A percentile compares a stretch with the other conserved stretches of the same genome.
phyloP scores from a whole-genome alignment of 768 basidiomycete genomes.

The Phanerochaete carnosa region DNA sequence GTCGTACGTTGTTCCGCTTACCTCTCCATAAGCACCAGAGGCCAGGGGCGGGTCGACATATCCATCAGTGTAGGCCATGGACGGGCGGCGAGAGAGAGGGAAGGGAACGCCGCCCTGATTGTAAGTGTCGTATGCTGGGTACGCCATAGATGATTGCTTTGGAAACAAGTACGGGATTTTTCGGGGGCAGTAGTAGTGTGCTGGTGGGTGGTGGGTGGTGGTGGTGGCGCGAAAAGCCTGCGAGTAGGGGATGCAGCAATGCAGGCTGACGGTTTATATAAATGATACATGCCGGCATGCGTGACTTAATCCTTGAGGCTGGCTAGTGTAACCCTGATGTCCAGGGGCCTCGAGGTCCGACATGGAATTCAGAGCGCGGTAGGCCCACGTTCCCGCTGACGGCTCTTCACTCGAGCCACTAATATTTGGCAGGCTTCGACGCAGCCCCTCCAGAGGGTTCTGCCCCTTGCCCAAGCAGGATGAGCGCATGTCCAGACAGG shows the following conservation, averaged over 20 bases:
- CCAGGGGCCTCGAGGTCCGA: neutral
- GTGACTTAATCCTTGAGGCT: neutral
- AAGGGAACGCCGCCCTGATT: conserved; percentile 32
- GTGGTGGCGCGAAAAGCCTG: neutral
- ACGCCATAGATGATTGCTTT: conserved; percentile 30
- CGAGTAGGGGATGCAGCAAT: neutral
- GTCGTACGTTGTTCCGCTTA: conserved; percentile 20
- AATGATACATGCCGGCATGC: neutral
- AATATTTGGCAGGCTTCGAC: neutral
- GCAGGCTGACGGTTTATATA: neutral
- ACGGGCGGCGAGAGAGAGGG: conserved; percentile 19
- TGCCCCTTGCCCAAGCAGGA: neutral
- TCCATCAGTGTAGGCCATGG: conserved; percentile 20
- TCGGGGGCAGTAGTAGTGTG: neutral
- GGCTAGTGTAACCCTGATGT: neutral
- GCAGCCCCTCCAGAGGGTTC: neutral
- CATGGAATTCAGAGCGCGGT: neutral
- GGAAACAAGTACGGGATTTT: neutral
- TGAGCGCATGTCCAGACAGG: neutral
- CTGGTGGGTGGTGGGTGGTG: neutral
- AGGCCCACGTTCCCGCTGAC: neutral
- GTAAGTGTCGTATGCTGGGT: conserved; percentile 39
- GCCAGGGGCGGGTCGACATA: conserved; percentile 34
- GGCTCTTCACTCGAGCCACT: neutral
- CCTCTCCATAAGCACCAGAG: conserved; percentile 42